Evolutionary conservation across 2,329 filamentous ascomycete genomes (phyloP).

Genomic region (Acrodontium crateriforme): DNA sequence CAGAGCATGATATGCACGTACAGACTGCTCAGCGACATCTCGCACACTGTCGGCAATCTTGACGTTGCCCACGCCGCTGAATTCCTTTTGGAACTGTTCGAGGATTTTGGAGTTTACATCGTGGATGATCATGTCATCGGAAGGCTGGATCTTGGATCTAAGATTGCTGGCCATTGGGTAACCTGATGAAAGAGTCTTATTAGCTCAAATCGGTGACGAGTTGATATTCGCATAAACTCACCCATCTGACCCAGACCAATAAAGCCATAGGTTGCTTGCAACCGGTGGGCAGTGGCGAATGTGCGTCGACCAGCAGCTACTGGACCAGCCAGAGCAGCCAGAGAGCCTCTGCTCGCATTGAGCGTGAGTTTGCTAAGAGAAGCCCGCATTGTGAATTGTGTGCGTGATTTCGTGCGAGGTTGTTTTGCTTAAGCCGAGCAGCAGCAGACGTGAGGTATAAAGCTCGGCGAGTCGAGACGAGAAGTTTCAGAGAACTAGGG

Average conservation of each 20-base stretch:
- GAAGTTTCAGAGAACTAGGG: no score
- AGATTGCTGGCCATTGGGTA: conserved; percentile 63
- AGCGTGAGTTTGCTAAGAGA: no score
- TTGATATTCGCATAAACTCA: conserved; percentile 15
- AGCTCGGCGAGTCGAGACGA: no score
- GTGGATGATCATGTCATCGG: conserved; percentile 49
- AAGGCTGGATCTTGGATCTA: conserved; percentile 47
- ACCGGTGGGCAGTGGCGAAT: conserved; percentile 29
- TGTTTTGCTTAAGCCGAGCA: no score
- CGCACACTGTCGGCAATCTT: conserved; percentile 43
- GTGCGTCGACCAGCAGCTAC: conserved; percentile 23
- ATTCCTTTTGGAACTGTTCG: conserved; percentile 43
- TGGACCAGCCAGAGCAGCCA: conserved; percentile 11
- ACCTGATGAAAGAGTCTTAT: conserved; percentile 29
- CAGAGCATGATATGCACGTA: no score
- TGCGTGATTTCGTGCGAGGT: no score
- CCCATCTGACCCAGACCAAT: conserved; percentile 39
- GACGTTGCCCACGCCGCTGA: conserved; percentile 36
- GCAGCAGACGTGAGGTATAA: no score
- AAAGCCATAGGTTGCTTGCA: conserved; percentile 35
- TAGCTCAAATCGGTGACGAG: conserved; percentile 6
- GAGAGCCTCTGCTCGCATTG: no score
- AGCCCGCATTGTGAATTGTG: no score
- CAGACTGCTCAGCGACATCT: conserved; percentile 50
- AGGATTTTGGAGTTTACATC: conserved; percentile 49